Evolutionary conservation across 306 rosid species (phyloP), one percentile per base, ranked within the genome.

Genomic region (Macrotyloma uniflorum): DNA sequence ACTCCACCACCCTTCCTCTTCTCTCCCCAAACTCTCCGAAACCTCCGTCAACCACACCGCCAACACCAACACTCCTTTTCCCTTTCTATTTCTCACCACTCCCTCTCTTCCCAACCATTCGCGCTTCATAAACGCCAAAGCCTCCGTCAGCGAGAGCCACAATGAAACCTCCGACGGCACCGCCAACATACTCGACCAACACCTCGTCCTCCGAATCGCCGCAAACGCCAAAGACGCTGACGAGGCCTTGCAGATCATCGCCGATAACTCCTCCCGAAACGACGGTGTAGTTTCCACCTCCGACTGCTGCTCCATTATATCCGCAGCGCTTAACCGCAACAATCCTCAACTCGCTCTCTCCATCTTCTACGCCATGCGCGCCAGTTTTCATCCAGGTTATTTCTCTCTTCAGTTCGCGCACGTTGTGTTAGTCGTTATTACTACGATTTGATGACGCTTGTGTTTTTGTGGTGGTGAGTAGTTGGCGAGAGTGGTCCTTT

Each of bases 331-430:
- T 75, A 82, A 83, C 33, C 83, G 93, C 42, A 91, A 83, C 73
- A 93, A 95, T 83, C 85, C 88, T 1, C 91, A 88, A 54, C 81
- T 95, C 76, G 93, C 97, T 35, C 76, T 92, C 76, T 91, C 98
- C 83, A 75, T 92, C 81, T 95, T 93, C 87, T 85, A 91, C 59
- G 90, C 91, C 66, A 93, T 93, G 97, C 97, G 98, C 16, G 70
- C 93, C 50, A 92, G 87, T 63, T 72, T 79, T 26, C 38, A 51
- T 38, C 74, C 53, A 80, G 83, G 83, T 80, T 14, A 8, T 80
- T 36, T 32, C 15, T 32, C 53, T 24, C 26, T 51, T 2, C 5
- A 2, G 15, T 66, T 65, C 6, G 16, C 2, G 14, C 7, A 0
- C 3, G 7, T 4, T 63, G 18, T 77, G 33, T 66, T 67, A 20